Evolutionary conservation across 2,329 filamentous ascomycete species (phyloP).

Genomic region (Apiospora sp.): DNA sequence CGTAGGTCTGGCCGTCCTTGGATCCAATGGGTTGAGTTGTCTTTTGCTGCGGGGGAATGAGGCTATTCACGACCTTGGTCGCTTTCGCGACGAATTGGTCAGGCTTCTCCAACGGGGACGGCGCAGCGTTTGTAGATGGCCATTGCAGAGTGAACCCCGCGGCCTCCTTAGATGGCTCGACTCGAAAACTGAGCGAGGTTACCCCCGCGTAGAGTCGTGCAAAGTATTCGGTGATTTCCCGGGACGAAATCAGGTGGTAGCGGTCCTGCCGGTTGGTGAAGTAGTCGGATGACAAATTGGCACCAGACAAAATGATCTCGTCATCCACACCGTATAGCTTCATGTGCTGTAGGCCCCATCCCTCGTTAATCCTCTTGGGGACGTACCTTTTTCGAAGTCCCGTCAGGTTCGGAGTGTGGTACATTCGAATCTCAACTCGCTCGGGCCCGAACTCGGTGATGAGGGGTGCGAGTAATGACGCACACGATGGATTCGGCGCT

Average conservation of each 20-base stretch:
- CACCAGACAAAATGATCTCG: slow-evolving; percentile 92
- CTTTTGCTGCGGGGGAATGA: slow-evolving; percentile 65
- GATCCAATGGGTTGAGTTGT: slow-evolving; percentile 21
- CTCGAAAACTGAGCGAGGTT: slow-evolving; percentile 80
- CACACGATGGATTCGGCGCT: slow-evolving; percentile 83
- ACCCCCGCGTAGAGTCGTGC: slow-evolving; percentile 78
- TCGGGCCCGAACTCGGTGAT: slow-evolving; percentile 83
- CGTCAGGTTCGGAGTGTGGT: slow-evolving; percentile 94
- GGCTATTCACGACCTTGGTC: slow-evolving; percentile 68
- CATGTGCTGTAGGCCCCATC: slow-evolving; percentile 99
- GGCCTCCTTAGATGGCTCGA: slow-evolving; percentile 67
- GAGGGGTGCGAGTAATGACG: slow-evolving; percentile 86
- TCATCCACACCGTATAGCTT: slow-evolving; percentile 97
- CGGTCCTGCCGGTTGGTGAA: slow-evolving; percentile 96
- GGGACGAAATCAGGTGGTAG: slow-evolving; percentile 89
- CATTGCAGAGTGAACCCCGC: slow-evolving; percentile 72
- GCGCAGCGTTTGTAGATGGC: slow-evolving; percentile 77
- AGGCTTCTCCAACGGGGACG: slow-evolving; percentile 76
- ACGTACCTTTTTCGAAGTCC: slow-evolving; percentile 84
- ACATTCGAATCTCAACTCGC: slow-evolving; percentile 94
- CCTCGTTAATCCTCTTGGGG: slow-evolving; percentile 92
- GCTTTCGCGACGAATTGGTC: slow-evolving; percentile 74
- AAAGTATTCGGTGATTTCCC: slow-evolving; percentile 84
- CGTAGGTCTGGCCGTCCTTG: slow-evolving; percentile 29
- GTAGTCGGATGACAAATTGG: slow-evolving; percentile 92